Evolutionary conservation across 306 rosid genomes (phyloP).

Genomic region (Malus orientalis): DNA sequence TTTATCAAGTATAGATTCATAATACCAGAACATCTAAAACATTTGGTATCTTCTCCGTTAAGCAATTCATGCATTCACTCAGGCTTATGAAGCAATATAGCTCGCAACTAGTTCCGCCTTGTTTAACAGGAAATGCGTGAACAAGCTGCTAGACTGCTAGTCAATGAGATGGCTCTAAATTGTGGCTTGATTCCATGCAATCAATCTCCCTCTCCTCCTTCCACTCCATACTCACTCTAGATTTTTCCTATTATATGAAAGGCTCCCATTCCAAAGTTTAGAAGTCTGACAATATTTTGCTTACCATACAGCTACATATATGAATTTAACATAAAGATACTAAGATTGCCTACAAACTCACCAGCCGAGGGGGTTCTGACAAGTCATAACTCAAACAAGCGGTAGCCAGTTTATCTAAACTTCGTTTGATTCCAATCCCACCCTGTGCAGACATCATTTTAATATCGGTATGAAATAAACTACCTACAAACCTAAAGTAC

Average conservation of each 20-base stretch:
- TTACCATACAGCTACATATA: background rate
- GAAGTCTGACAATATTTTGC: background rate
- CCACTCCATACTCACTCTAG: background rate
- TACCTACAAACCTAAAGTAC: background rate
- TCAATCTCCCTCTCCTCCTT: background rate
- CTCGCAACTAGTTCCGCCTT: background rate
- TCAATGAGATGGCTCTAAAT: background rate
- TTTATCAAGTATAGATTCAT: background rate
- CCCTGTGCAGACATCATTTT: slow-evolving; percentile 43
- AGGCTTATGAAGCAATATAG: background rate
- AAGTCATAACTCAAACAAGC: slow-evolving; percentile 58
- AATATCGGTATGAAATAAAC: background rate
- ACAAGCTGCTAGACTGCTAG: background rate
- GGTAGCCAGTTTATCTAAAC: slow-evolving; percentile 77
- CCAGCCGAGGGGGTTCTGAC: slow-evolving; percentile 77
- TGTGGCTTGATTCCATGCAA: background rate
- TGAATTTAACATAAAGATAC: background rate
- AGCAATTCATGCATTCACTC: background rate
- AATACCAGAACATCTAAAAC: background rate
- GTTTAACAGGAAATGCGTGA: background rate
- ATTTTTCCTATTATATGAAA: background rate
- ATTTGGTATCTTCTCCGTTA: background rate
- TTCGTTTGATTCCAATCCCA: slow-evolving; percentile 61
- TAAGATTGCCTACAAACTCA: slow-evolving; percentile 27
- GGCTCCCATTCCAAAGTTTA: background rate